These are phyloP conservation scores for Prunus mume DNA, from an alignment of 306 rosid genomes.

Conservation along the genomic window DNA sequence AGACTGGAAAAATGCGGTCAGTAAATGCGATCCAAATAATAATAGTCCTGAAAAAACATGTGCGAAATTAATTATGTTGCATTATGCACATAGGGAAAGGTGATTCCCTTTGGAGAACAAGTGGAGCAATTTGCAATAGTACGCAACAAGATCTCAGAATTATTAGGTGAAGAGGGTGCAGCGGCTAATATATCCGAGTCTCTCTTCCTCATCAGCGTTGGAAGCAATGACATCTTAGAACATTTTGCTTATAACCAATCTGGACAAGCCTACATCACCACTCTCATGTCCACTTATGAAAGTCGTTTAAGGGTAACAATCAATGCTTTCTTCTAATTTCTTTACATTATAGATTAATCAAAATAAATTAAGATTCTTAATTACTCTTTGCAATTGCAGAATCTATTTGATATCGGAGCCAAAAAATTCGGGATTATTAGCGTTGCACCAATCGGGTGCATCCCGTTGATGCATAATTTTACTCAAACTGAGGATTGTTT, in stretches of 20 bases:
- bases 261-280: not conserved
- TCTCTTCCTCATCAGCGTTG: constrained; percentile 26
- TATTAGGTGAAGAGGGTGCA: not conserved
- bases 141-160: not conserved
- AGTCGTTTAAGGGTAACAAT: constrained; percentile 11
- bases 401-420: constrained; percentile 23
- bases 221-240: constrained; percentile 29
- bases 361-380: too few relatives aligned
- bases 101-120: constrained; percentile 13
- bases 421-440: constrained; percentile 15
- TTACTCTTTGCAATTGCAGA: not conserved
- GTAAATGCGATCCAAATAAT: too few relatives aligned
- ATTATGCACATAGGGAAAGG: constrained; percentile 4
- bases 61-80: not conserved
- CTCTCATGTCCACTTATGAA: constrained; percentile 18
- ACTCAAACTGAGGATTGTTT: not conserved
- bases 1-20: too few relatives aligned
- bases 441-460: constrained; percentile 25
- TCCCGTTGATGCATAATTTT: not conserved
- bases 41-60: not conserved
- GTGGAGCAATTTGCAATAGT: constrained; percentile 17
- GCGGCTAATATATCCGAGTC: constrained; percentile 15
- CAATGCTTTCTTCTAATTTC: not conserved
- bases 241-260: not conserved
- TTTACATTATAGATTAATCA: not conserved